Conservation (phyloP, 1,139 yeast species). For the Hyphopichia wangnamkhiaoensis region DNA sequence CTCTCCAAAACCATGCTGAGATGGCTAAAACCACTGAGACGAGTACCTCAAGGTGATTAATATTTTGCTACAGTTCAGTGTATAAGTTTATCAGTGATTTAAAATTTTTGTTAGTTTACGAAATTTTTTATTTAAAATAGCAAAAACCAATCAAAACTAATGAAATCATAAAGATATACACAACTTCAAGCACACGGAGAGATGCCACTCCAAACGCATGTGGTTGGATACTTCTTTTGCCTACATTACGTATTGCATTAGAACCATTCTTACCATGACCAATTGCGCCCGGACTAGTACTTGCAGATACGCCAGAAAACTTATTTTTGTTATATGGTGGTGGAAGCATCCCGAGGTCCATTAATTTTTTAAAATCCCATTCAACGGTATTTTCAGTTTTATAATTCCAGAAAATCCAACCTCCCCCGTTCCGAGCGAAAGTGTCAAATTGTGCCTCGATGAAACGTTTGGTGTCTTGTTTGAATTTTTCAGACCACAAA, state of each 20-base stretch:
- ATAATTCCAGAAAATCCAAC: conserved; percentile 30
- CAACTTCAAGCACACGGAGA: not conserved
- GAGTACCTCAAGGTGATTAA: too few relatives aligned
- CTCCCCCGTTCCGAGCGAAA: conserved; percentile 15
- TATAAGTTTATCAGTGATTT: too few relatives aligned
- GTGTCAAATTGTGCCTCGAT: conserved; percentile 21
- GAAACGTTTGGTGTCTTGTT: conserved; percentile 17
- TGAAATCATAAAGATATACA: not conserved
- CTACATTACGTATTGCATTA: not conserved
- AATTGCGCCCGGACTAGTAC: not conserved
- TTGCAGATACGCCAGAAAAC: not conserved
- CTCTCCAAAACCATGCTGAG: too few relatives aligned
- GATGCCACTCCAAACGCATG: not conserved
- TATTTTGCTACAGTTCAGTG: too few relatives aligned
- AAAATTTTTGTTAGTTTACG: too few relatives aligned
- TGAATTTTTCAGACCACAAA: conserved; percentile 16
- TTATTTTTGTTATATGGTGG: not conserved
- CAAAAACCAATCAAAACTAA: not conserved
- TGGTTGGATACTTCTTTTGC: not conserved
- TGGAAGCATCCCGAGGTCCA: conserved; percentile 3
- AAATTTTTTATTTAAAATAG: not conserved
- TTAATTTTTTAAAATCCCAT: conserved; percentile 21
- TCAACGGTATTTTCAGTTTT: conserved; percentile 24
- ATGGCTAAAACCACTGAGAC: too few relatives aligned
- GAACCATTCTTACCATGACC: not conserved